Base-by-base conservation (phyloP, 192 early-diverging fungal species). In the Dispira parvispora region DNA sequence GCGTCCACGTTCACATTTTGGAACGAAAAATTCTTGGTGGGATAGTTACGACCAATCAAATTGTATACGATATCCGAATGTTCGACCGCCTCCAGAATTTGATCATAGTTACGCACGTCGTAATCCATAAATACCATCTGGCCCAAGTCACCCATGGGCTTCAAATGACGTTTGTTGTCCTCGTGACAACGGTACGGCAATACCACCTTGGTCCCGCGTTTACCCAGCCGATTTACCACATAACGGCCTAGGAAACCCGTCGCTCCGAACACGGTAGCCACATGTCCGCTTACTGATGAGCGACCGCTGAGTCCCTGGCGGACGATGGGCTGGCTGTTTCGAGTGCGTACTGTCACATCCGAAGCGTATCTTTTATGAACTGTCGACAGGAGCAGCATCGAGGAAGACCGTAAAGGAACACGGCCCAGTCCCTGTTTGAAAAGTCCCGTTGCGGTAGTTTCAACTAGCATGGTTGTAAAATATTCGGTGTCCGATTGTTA, bases 41-140 rank as follows among this genome's bases (percentile, higher is more conserved):
- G 82, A 63, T 85, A 94, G 77, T 91, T 88, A 67, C 86, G 82
- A 13, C 92, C 96, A 61, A 98, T 85, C 56, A 92, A 80, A 70
- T 98, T 98, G 72, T 91, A 89, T 63, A 98, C 92, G 47, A 89
- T 83, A 67, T 98, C 96, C 26, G 91, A 92, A 75, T 98, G 87
- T 63, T 86, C 87, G 45, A 98, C 80, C 67, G 80, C 82, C 69
- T 89, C 88, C 32, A 78, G 78, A 63, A 98, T 82, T 65, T 82
- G 79, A 46, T 87, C 80, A 56, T 88, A 85, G 74, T 98, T 89
- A 62, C 86, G 83, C 45, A 95, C 68, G 68, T 95, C 88, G 71
- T 93, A 94, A 67, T 94, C 83, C 81, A 92, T 69, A 46, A 87
- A 86, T 32, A 93, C 79, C 47, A 98, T 82, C 78, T 93, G 87